Conservation (phyloP, 2,329 filamentous ascomycete species). For the Blumeria hordei region DNA sequence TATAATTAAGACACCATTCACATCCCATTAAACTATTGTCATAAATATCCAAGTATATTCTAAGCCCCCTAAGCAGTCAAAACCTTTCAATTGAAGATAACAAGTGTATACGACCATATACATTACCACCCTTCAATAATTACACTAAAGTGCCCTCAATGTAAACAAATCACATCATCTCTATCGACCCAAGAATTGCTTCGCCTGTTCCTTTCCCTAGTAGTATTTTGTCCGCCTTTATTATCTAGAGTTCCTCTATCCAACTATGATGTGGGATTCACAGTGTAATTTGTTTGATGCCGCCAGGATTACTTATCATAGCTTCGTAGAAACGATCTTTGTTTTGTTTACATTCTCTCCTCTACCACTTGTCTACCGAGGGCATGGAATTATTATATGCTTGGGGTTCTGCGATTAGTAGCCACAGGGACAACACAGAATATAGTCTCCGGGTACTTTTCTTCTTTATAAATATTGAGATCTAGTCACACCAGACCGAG, state of each 20-base stretch:
- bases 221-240: neutral
- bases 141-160: too few relatives aligned
- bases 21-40: too few relatives aligned
- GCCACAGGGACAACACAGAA: neutral
- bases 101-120: too few relatives aligned
- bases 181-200: neutral
- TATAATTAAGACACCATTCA: too few relatives aligned
- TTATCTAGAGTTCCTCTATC: neutral
- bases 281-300: neutral
- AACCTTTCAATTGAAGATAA: too few relatives aligned
- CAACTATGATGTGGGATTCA: neutral
- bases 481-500: too few relatives aligned
- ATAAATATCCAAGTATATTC: too few relatives aligned
- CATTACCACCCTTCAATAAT: too few relatives aligned
- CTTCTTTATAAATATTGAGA: neutral
- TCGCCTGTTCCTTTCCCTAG: neutral
- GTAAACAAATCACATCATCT: too few relatives aligned
- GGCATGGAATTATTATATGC: neutral
- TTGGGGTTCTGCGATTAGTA: neutral
- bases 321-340: neutral
- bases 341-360: neutral
- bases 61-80: too few relatives aligned
- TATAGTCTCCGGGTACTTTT: neutral
- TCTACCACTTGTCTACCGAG: neutral
- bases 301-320: neutral